These are phyloP conservation scores for Aspergillus alliaceus DNA, from an alignment of 2,329 filamentous ascomycete genomes.

Conservation along the genomic window DNA sequence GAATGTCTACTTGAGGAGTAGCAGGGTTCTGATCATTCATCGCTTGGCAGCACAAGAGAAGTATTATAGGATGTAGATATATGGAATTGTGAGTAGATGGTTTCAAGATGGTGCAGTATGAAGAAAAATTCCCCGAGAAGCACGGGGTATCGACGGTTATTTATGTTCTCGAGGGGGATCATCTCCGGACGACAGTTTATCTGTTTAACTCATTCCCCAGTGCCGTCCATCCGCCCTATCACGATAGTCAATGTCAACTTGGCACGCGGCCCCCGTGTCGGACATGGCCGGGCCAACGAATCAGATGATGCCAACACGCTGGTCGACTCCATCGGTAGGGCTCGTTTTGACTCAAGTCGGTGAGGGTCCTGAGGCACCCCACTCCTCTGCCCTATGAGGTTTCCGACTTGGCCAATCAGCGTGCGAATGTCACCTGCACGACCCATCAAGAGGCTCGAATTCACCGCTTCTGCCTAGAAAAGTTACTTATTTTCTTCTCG, in stretches of 20 bases:
- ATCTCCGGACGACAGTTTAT: background rate
- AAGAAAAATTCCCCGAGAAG: background rate
- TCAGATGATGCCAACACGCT: constrained; percentile 16
- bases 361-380: constrained; percentile 8
- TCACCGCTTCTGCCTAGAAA: constrained; percentile 22
- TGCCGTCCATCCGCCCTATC: background rate
- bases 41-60: background rate
- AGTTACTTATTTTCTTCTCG: background rate
- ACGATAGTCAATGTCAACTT: background rate
- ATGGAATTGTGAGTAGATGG: too few relatives aligned
- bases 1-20: background rate
- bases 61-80: too few relatives aligned
- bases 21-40: constrained; percentile 7
- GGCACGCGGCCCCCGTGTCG: constrained; percentile 1
- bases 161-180: background rate
- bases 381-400: constrained; percentile 14
- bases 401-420: background rate
- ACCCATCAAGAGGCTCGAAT: constrained; percentile 12
- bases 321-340: constrained; percentile 24
- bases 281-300: constrained; percentile 12
- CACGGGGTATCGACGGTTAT: background rate
- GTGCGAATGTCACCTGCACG: background rate
- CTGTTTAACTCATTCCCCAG: background rate
- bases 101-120: too few relatives aligned
- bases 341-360: constrained; percentile 8